These are phyloP conservation scores for Draba incana DNA, from an alignment of 345 rosid genomes.

Conservation along the genomic window DNA sequence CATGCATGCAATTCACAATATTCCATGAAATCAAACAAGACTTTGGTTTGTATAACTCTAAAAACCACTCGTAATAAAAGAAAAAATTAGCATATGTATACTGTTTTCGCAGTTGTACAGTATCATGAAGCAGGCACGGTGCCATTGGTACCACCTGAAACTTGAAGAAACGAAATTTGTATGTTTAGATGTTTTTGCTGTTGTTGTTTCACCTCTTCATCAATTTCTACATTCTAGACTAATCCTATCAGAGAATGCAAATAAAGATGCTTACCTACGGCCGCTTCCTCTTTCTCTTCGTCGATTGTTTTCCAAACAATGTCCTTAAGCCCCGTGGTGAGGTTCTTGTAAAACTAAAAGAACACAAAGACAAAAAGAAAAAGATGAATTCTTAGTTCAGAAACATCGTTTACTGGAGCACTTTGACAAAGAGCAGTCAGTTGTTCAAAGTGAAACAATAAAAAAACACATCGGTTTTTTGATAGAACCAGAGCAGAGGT, in stretches of 20 bases:
- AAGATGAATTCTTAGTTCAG: neutral
- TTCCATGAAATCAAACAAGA: constrained; percentile 26
- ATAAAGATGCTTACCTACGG: constrained; percentile 29
- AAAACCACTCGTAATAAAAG: constrained; percentile 27
- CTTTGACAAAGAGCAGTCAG: neutral
- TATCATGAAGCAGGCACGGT: constrained; percentile 31
- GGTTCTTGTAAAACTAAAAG: constrained; percentile 82
- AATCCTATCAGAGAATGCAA: constrained; percentile 7
- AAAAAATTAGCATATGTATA: constrained; percentile 15
- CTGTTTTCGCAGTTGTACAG: constrained; percentile 8
- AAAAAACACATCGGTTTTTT: neutral
- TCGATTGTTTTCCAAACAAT: constrained; percentile 88
- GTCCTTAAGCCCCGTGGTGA: constrained; percentile 86
- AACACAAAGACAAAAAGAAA: neutral
- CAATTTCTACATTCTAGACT: constrained; percentile 18
- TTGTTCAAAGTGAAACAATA: neutral
- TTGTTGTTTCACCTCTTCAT: constrained; percentile 5
- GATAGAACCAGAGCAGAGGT: constrained; percentile 1
- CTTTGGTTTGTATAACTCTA: constrained; percentile 25
- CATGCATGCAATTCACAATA: constrained; percentile 34
- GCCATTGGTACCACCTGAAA: constrained; percentile 42
- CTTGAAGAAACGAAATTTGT: constrained; percentile 10
- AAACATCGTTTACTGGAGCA: constrained; percentile 4
- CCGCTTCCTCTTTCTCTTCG: constrained; percentile 54
- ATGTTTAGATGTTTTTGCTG: neutral